phyloP scores from a whole-genome alignment of 805 yeast species.

The Ogataea dorogensis region DNA sequence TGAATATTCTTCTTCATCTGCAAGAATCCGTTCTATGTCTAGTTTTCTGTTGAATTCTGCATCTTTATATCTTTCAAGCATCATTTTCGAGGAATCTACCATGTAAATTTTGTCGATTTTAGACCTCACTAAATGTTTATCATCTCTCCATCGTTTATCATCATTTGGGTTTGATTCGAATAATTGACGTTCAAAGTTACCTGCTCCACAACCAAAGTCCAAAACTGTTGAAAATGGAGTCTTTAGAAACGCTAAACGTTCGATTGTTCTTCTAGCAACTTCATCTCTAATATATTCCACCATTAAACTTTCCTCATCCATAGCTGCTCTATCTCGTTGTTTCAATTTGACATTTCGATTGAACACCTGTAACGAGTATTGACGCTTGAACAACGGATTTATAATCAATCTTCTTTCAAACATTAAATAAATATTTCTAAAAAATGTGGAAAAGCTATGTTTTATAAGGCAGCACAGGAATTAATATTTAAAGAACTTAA shows the following conservation, averaged over 20 bases:
- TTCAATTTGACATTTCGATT: slow-evolving; percentile 57
- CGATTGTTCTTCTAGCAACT: slow-evolving; percentile 69
- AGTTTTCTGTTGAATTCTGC: slow-evolving; percentile 44
- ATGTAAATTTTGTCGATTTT: slow-evolving; percentile 56
- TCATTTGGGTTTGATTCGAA: slow-evolving; percentile 39
- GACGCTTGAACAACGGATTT: neutral
- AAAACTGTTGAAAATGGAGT: slow-evolving; percentile 58
- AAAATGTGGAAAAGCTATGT: slow-evolving; percentile 6
- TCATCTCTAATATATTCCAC: slow-evolving; percentile 76
- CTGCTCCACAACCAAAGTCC: slow-evolving; percentile 75
- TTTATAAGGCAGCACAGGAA: neutral
- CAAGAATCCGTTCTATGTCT: slow-evolving; percentile 48
- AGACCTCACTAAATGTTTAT: slow-evolving; percentile 48
- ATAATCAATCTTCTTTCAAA: neutral
- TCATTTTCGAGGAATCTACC: slow-evolving; percentile 59
- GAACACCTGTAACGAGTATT: slow-evolving; percentile 43
- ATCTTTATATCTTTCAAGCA: slow-evolving; percentile 53
- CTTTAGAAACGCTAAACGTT: slow-evolving; percentile 70
- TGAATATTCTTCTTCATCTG: slow-evolving; percentile 66
- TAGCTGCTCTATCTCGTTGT: slow-evolving; percentile 58
- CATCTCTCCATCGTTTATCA: slow-evolving; percentile 46
- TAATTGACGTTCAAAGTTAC: slow-evolving; percentile 43
- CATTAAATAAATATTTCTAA: neutral
- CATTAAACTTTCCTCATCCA: slow-evolving; percentile 44
- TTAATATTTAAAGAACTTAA: no score